Evolutionary conservation across 1,139 yeast genomes (phyloP).

Genomic region (Pichia inconspicua): DNA sequence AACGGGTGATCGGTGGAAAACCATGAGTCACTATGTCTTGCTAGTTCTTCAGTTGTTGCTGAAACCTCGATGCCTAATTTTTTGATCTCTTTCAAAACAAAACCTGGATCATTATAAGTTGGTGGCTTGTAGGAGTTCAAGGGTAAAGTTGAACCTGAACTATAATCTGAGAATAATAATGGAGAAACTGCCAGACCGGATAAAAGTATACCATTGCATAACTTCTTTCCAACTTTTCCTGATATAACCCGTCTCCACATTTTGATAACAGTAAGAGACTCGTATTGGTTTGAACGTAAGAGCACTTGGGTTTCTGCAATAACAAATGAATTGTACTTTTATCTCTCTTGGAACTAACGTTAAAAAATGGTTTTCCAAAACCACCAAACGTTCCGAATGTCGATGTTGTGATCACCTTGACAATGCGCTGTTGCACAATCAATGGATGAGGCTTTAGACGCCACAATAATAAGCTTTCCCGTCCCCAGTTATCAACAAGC

Average conservation of each 20-base stretch:
- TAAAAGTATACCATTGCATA: background rate
- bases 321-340: too few species aligned
- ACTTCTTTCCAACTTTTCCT: background rate
- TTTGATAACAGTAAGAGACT: background rate
- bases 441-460: too few species aligned
- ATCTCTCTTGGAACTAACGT: too few species aligned
- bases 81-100: background rate
- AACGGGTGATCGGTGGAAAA: constrained; percentile 58
- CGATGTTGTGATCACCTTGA: too few species aligned
- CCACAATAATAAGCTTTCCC: too few species aligned
- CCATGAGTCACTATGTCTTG: constrained; percentile 36
- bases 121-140: background rate
- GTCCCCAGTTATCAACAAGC: too few species aligned
- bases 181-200: background rate
- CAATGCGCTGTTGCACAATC: too few species aligned
- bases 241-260: background rate
- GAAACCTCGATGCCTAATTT: constrained; percentile 16
- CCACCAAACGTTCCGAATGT: too few species aligned
- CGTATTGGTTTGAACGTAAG: background rate
- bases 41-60: constrained; percentile 14
- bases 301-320: background rate
- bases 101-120: background rate
- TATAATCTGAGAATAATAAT: background rate
- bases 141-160: background rate
- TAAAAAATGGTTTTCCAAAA: too few species aligned